Conservation (phyloP, 768 basidiomycete species). For the Hirschioporus abietinus region DNA sequence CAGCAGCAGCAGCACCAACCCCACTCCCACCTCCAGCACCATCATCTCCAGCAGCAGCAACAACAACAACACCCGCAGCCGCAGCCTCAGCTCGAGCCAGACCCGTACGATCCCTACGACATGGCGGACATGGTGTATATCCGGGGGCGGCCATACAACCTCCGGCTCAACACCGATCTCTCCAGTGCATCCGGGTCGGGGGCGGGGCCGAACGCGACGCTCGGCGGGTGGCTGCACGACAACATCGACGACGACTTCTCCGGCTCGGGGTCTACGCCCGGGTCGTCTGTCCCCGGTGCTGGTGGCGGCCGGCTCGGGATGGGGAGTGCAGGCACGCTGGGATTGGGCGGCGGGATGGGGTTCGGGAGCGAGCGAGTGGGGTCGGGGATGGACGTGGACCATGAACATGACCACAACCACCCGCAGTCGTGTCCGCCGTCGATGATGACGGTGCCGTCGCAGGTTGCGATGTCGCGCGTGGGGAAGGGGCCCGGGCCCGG, state of each 20-base stretch:
- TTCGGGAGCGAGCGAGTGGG: too few species aligned
- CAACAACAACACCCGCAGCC: neutral
- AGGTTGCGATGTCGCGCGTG: neutral
- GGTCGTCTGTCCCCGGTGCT: too few species aligned
- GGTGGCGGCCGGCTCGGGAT: too few species aligned
- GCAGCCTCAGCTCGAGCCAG: neutral
- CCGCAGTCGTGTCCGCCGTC: neutral
- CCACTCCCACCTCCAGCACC: too few species aligned
- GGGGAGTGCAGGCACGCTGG: too few species aligned
- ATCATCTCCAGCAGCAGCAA: neutral
- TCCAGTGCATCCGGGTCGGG: neutral
- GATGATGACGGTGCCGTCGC: neutral
- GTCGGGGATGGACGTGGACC: neutral
- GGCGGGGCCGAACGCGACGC: too few species aligned
- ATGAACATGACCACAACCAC: neutral
- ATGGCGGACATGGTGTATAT: neutral
- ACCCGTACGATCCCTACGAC: neutral
- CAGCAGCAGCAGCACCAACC: neutral
- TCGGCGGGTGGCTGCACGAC: neutral
- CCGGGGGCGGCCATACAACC: neutral
- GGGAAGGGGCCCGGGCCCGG: neutral
- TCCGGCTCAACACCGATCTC: neutral
- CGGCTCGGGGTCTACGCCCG: neutral
- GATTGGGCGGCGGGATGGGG: too few species aligned
- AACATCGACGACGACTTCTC: neutral